Evolutionary conservation across 306 rosid species (phyloP).

Genomic region (Cicer judaicum): DNA sequence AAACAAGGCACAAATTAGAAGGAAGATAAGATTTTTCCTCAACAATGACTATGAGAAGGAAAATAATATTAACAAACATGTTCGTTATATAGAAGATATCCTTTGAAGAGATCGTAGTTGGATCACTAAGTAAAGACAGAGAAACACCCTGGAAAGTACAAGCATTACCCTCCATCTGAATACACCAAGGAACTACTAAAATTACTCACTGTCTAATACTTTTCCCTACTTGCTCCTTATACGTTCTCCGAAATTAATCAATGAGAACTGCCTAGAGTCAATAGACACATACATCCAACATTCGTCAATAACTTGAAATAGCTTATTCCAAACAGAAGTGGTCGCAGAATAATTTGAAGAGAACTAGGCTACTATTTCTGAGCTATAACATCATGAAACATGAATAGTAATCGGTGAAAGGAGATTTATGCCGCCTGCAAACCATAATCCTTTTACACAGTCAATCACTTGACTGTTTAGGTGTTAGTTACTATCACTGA

Average conservation of each 20-base stretch:
- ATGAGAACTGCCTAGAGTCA: slow-evolving; percentile 15
- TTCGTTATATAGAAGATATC: slow-evolving; percentile 16
- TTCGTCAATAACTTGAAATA: slow-evolving; percentile 10
- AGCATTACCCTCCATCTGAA: slow-evolving; percentile 18
- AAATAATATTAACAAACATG: slow-evolving; percentile 1
- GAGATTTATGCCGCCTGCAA: slow-evolving; percentile 6
- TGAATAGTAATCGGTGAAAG: slow-evolving; percentile 18
- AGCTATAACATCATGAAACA: slow-evolving; percentile 31
- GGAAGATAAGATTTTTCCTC: slow-evolving; percentile 14
- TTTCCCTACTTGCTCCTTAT: slow-evolving; percentile 1
- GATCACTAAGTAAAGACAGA: slow-evolving; percentile 14
- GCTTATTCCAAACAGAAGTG: slow-evolving; percentile 32
- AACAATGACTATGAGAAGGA: slow-evolving; percentile 16
- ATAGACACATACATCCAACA: not conserved
- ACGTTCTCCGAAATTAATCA: slow-evolving; percentile 24
- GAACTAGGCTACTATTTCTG: slow-evolving; percentile 16
- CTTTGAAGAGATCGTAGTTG: slow-evolving; percentile 18
- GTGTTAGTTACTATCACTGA: slow-evolving; percentile 24
- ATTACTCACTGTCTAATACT: not conserved
- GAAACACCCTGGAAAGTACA: slow-evolving; percentile 25
- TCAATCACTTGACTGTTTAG: slow-evolving; percentile 22
- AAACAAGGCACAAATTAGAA: slow-evolving; percentile 23
- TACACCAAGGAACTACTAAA: slow-evolving; percentile 17
- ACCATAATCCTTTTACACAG: slow-evolving; percentile 29
- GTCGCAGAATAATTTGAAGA: slow-evolving; percentile 10